Base-by-base conservation (phyloP, 441 rosid species). In the Arabidopsis lyrata region DNA sequence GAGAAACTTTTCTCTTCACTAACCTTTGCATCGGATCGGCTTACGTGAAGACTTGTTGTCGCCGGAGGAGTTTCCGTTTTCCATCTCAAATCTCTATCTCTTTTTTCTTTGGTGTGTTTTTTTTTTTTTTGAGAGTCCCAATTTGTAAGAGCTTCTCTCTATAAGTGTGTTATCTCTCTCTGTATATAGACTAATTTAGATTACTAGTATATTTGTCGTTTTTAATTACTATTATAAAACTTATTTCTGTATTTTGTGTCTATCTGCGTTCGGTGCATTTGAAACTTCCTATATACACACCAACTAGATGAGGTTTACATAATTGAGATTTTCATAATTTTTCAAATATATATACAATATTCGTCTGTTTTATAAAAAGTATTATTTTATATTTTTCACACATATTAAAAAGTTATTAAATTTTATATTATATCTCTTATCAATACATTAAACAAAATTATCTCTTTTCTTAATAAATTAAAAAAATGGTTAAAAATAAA, bases 21-120 rank as follows among this genome's bases (percentile, higher is more conserved):
- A 79, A 89, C 98, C 96, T 86, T 80, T 85, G 87, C 95, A 90
- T 18, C 88, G 86, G 75, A 90, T 90, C 9, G 92, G 93, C 76
- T 87, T 92, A 36, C 81, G 83, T 13, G 80, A 72, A 41, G 71
- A 73, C 55, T 72, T 54, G 6, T 59, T 24, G 22, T 69, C 39
- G 73, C 22, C 35, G 56, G 79, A 64, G 5, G 44, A 42, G 9
- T 80, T 76, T 18, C 44, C 68, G 35, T 74, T 59, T 8, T 73
- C 88, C 92, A 87, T 87, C 44, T 68, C 63, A 10, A 38, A 10
- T 34, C 12, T 11, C 5, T 52, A 49, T 42, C 45, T n/a, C 20
- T n/a, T 45, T n/a, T 12, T 6, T 27, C 9, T 15, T 47, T 4
- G 20, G 7, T 71, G 10, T 9, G n/a, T 1, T 39, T 11, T 55